phyloP scores from a whole-genome alignment of 2,329 filamentous ascomycete species.

The Alternaria tenuissima region DNA sequence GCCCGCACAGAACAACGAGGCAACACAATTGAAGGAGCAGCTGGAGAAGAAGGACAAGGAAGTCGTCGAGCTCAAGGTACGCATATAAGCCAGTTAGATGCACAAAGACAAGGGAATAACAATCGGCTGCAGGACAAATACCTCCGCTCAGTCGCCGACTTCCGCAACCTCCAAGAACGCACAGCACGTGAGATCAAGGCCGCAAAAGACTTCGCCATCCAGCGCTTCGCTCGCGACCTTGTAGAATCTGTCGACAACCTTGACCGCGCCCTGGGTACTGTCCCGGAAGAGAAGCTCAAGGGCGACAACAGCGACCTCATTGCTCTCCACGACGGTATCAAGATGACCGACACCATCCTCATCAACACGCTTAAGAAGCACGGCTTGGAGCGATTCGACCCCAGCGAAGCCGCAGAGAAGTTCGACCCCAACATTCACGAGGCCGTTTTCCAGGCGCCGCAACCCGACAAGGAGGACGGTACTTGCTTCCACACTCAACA shows the following conservation, averaged over 20 bases:
- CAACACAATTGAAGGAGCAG: constrained; percentile 64
- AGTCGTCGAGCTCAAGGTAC: constrained; percentile 84
- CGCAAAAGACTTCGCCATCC: constrained; percentile 91
- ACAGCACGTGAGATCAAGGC: constrained; percentile 88
- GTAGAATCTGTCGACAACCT: constrained; percentile 97
- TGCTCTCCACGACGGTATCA: constrained; percentile 85
- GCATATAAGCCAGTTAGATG: constrained; percentile 9
- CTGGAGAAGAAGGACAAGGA: constrained; percentile 77
- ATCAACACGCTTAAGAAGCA: constrained; percentile 92
- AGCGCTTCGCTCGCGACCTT: constrained; percentile 91
- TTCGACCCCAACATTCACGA: constrained; percentile 98
- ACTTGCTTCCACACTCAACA: constrained; percentile 91
- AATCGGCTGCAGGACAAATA: constrained; percentile 78
- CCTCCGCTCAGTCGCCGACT: constrained; percentile 92
- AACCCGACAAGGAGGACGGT: constrained; percentile 87
- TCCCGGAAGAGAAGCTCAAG: constrained; percentile 76
- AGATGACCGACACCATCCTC: constrained; percentile 93
- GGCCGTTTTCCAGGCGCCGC: constrained; percentile 91
- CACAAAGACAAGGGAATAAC: neutral
- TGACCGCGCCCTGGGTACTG: constrained; percentile 85
- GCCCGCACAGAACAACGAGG: constrained; percentile 33
- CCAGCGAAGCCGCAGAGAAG: constrained; percentile 73
- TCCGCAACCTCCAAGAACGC: constrained; percentile 96
- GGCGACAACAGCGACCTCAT: constrained; percentile 74
- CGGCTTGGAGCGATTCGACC: constrained; percentile 88